Percentiles rank a stretch among this genome's conserved stretches.
phyloP scores from a whole-genome alignment of 2,329 filamentous ascomycete species.

The Fusarium torulosum region DNA sequence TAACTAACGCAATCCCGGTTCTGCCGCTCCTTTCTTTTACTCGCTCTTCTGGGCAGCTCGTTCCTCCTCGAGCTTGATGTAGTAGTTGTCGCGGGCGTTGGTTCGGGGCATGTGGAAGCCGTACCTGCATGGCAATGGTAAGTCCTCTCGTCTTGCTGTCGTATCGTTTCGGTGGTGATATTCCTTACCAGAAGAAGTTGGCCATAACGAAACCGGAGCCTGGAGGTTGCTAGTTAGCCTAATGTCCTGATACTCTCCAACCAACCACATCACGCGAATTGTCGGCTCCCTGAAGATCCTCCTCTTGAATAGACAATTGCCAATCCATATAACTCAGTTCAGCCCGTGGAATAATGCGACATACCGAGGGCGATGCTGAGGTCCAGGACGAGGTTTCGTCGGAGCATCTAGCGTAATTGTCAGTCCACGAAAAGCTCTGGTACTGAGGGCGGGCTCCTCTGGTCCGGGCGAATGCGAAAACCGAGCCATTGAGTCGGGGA shows the following conservation, averaged over 20 bases:
- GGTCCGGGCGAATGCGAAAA: constrained; percentile 24
- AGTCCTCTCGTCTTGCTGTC: constrained; percentile 13
- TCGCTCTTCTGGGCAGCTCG: constrained; percentile 58
- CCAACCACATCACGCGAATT: constrained; percentile 46
- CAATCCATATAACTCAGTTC: constrained; percentile 15
- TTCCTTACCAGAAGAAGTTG: constrained; percentile 68
- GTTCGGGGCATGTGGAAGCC: constrained; percentile 73
- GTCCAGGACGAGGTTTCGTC: constrained; percentile 69
- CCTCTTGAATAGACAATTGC: constrained; percentile 21
- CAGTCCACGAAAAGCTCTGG: constrained; percentile 51
- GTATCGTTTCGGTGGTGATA: neutral
- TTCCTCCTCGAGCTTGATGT: constrained; percentile 69
- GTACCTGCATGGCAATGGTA: constrained; percentile 60
- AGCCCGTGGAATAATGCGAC: constrained; percentile 46
- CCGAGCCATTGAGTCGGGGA: constrained; percentile 50
- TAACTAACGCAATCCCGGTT: constrained; percentile 9
- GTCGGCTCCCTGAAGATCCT: constrained; percentile 37
- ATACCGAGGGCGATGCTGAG: constrained; percentile 68
- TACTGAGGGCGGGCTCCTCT: constrained; percentile 31
- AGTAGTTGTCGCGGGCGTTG: constrained; percentile 68
- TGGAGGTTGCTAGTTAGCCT: constrained; percentile 55
- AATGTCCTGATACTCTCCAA: constrained; percentile 33
- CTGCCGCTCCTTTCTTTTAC: constrained; percentile 32
- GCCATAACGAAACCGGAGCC: constrained; percentile 67
- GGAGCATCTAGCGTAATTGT: constrained; percentile 66